phyloP scores from a whole-genome alignment of 257 asterid species.

The Penstemon davidsonii region DNA sequence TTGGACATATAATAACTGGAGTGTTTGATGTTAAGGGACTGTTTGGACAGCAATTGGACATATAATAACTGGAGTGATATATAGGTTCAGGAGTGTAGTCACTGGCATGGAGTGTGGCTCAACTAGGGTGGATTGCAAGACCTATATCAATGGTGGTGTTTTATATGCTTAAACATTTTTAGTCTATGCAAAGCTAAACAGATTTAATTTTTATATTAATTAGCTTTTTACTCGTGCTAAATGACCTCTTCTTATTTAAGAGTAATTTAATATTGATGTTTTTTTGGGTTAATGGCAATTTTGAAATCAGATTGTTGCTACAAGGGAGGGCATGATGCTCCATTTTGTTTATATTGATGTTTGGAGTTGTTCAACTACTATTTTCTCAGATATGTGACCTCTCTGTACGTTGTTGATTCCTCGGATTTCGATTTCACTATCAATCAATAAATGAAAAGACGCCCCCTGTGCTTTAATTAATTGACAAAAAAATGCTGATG shows the following conservation, averaged over 20 bases:
- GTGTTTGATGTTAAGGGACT: constrained; percentile 50
- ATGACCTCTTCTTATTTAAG: background rate
- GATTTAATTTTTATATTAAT: background rate
- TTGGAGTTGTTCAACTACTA: constrained; percentile 53
- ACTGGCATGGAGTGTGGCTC: constrained; percentile 66
- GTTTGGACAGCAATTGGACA: constrained; percentile 55
- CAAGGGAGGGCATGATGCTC: constrained; percentile 52
- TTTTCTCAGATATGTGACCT: constrained; percentile 52
- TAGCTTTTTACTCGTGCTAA: constrained; percentile 18
- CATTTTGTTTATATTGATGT: constrained; percentile 38
- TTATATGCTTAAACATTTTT: constrained; percentile 23
- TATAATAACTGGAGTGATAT: constrained; percentile 57
- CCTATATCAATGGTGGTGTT: constrained; percentile 45
- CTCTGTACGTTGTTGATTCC: background rate
- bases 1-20: constrained; percentile 58
- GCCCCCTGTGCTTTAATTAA: too few species aligned
- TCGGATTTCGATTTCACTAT: background rate
- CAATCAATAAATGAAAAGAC: background rate
- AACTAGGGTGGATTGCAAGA: constrained; percentile 64
- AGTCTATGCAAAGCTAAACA: background rate
- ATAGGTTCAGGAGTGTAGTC: constrained; percentile 60
- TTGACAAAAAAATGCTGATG: too few species aligned
- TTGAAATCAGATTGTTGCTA: constrained; percentile 62
- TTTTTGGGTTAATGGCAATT: constrained; percentile 46
- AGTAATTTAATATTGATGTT: constrained; percentile 19